Conservation (phyloP, 176 grass and related monocot genomes). For the Miscanthus lutarioriparius region DNA sequence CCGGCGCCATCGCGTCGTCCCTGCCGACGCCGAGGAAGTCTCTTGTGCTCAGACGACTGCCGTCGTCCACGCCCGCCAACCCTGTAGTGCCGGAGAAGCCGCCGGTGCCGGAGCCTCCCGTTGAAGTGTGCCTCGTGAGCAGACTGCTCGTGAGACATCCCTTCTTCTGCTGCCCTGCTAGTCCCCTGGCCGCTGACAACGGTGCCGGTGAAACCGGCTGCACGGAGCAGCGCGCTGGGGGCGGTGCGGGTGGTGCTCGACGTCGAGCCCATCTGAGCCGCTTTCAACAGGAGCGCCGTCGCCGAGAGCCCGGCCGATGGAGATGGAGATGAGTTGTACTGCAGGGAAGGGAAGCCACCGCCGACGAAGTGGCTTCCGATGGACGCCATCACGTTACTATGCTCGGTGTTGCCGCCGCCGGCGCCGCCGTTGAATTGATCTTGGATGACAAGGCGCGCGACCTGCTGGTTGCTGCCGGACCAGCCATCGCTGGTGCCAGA, state of each 20-base stretch:
- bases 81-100: not conserved
- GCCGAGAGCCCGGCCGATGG: conserved; percentile 52
- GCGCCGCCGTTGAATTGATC: conserved; percentile 40
- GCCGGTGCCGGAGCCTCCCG: conserved; percentile 25
- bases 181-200: not conserved
- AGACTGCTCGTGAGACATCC: conserved; percentile 32
- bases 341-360: not conserved
- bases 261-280: conserved; percentile 86
- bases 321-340: conserved; percentile 27
- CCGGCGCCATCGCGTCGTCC: conserved; percentile 20
- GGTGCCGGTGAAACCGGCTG: conserved; percentile 4
- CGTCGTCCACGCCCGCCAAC: conserved; percentile 31
- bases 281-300: conserved; percentile 87
- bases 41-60: conserved; percentile 69
- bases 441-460: conserved; percentile 44
- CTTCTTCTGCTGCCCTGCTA: conserved; percentile 17
- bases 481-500: conserved; percentile 31
- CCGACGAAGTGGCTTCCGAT: conserved; percentile 31
- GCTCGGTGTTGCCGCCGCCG: not conserved
- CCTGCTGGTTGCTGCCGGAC: conserved; percentile 37
- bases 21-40: conserved; percentile 91
- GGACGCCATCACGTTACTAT: conserved; percentile 8
- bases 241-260: conserved; percentile 34
- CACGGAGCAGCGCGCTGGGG: conserved; percentile 50
- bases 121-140: conserved; percentile 65